Evolutionary conservation across 257 asterid species (phyloP).

Genomic region (Eustoma russellianum): DNA sequence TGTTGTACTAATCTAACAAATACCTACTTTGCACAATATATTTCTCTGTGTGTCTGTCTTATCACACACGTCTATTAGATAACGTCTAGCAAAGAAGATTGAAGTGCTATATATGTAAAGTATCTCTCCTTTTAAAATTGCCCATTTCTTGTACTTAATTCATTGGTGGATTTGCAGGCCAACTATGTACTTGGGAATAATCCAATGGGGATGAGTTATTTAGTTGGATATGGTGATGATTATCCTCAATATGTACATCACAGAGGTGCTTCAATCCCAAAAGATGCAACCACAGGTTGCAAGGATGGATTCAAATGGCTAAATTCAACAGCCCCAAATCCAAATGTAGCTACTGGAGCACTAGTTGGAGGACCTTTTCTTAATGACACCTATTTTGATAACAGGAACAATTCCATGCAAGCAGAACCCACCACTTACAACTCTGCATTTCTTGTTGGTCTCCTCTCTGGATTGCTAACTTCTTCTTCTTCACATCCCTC

Average conservation of each 20-base stretch:
- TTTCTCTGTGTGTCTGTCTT: no score
- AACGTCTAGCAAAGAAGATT: neutral
- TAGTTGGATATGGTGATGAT: slow-evolving; percentile 42
- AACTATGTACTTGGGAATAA: slow-evolving; percentile 42
- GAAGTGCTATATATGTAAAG: no score
- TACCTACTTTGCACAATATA: no score
- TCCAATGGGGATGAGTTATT: slow-evolving; percentile 39
- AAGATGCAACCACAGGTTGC: slow-evolving; percentile 34
- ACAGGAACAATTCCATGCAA: slow-evolving; percentile 34
- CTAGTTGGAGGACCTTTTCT: slow-evolving; percentile 57
- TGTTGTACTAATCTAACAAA: no score
- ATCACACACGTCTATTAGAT: no score
- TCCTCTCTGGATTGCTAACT: slow-evolving; percentile 42
- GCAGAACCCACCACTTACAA: slow-evolving; percentile 52
- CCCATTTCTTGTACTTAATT: neutral
- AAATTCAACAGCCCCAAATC: slow-evolving; percentile 31
- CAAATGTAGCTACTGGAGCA: slow-evolving; percentile 50
- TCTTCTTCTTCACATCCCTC: slow-evolving; percentile 25
- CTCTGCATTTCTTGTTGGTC: slow-evolving; percentile 41
- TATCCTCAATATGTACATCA: slow-evolving; percentile 52
- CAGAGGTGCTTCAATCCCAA: slow-evolving; percentile 53
- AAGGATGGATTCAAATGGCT: slow-evolving; percentile 61
- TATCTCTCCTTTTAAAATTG: no score
- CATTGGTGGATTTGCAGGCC: slow-evolving; percentile 13
- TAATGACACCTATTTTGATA: slow-evolving; percentile 39